Percentiles rank a stretch among this genome's conserved stretches.
phyloP scores from a whole-genome alignment of 495 filamentous ascomycete genomes.

The Tirmania nivea region DNA sequence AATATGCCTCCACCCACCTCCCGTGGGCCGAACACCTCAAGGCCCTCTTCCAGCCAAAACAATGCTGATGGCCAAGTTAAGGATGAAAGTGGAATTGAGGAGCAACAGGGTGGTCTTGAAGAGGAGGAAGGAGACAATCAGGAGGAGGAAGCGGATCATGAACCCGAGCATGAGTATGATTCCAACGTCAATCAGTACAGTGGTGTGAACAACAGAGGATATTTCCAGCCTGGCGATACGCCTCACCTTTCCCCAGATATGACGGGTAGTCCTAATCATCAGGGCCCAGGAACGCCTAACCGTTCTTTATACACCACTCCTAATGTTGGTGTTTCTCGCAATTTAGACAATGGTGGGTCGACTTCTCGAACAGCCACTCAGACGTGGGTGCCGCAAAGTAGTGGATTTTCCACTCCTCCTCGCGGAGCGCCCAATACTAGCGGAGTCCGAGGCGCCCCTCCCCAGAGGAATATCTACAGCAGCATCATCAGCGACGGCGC shows the following conservation, averaged over 20 bases:
- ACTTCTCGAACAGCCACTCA: constrained; percentile 60
- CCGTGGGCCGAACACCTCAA: constrained; percentile 9
- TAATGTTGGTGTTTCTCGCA: constrained; percentile 13
- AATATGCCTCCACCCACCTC: constrained; percentile 70
- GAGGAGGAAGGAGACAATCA: constrained; percentile 33
- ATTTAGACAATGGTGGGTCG: constrained; percentile 39
- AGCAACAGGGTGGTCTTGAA: constrained; percentile 37
- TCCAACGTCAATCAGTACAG: constrained; percentile 51
- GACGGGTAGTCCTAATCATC: constrained; percentile 65
- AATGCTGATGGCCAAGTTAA: constrained; percentile 16
- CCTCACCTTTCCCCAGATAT: constrained; percentile 63
- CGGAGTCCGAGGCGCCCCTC: constrained; percentile 17
- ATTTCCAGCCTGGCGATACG: constrained; percentile 50
- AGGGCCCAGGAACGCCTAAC: constrained; percentile 24
- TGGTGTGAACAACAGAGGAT: constrained; percentile 36
- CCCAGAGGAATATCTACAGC: constrained; percentile 70
- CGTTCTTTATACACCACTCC: constrained; percentile 9
- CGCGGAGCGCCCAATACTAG: constrained; percentile 25
- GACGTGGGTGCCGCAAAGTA: constrained; percentile 37
- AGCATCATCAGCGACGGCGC: constrained; percentile 55
- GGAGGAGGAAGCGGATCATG: constrained; percentile 33
- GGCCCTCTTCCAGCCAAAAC: constrained; percentile 18
- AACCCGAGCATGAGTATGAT: constrained; percentile 56
- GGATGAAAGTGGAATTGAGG: constrained; percentile 23
- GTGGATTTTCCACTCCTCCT: constrained; percentile 66